Evolutionary conservation across 768 basidiomycete species (phyloP).

Genomic region (Chalciporus chontae): DNA sequence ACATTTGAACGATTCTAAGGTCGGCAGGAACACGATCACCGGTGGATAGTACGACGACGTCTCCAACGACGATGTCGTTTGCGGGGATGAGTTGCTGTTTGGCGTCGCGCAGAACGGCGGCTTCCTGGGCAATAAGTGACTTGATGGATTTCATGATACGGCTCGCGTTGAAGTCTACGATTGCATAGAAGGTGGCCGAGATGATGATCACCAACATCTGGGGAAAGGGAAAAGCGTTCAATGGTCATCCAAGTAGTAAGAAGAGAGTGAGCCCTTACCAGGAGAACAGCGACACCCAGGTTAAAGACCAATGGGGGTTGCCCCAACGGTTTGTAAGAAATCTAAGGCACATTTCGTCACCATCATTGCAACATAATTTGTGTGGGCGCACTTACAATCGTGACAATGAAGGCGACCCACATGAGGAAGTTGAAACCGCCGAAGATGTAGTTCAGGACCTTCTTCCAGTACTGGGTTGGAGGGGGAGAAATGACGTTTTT

Average conservation of each 20-base stretch:
- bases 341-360: constrained; percentile 29
- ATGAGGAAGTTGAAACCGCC: constrained; percentile 58
- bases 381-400: constrained; percentile 30
- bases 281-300: constrained; percentile 49
- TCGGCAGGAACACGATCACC: constrained; percentile 62
- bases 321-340: constrained; percentile 52
- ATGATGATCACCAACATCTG: constrained; percentile 41
- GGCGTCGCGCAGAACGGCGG: constrained; percentile 51
- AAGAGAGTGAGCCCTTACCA: constrained; percentile 34
- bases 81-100: constrained; percentile 45
- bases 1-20: constrained; percentile 49
- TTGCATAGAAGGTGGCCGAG: constrained; percentile 46
- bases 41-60: constrained; percentile 48
- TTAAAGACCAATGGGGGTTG: constrained; percentile 41
- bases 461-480: constrained; percentile 45
- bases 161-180: constrained; percentile 47
- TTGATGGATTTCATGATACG: constrained; percentile 55
- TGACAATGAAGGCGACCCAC: constrained; percentile 52
- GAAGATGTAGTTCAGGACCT: constrained; percentile 50
- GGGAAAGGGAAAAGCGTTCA: constrained; percentile 7
- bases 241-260: neutral
- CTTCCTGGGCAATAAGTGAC: constrained; percentile 57
- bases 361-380: neutral
- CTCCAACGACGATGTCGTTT: constrained; percentile 56
- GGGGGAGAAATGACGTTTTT: constrained; percentile 51